Percentiles rank a stretch among this genome's conserved stretches.
These are phyloP conservation scores for Diaporthe sp. DNA, from an alignment of 2,329 filamentous ascomycete species.

Conservation along the genomic window DNA sequence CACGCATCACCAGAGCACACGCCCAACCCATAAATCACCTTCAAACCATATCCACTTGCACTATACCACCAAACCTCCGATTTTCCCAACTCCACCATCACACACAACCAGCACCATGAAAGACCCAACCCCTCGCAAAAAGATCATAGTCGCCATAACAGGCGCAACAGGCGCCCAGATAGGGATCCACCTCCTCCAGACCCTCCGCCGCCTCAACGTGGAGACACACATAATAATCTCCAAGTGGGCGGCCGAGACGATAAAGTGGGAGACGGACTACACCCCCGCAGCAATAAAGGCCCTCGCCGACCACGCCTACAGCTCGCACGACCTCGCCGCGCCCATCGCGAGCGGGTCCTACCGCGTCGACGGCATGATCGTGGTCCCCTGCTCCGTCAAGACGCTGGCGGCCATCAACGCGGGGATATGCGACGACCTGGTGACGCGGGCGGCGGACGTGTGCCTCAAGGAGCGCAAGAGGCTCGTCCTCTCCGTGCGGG, in stretches of 20 bases:
- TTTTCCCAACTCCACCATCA: neutral
- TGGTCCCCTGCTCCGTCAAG: constrained; percentile 63
- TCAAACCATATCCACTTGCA: neutral
- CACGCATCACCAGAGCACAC: neutral
- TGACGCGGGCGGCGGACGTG: constrained; percentile 59
- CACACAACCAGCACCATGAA: neutral
- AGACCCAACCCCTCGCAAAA: constrained; percentile 35
- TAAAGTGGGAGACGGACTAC: constrained; percentile 60
- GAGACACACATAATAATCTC: constrained; percentile 62
- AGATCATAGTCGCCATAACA: constrained; percentile 62
- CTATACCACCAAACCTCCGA: neutral
- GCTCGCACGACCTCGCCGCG: constrained; percentile 57
- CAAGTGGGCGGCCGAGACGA: constrained; percentile 62
- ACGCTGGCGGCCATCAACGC: constrained; percentile 57
- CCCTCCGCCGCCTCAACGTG: constrained; percentile 55
- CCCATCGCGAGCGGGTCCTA: constrained; percentile 60
- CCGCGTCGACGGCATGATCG: constrained; percentile 59
- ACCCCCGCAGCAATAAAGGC: constrained; percentile 51
- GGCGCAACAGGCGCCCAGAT: constrained; percentile 61
- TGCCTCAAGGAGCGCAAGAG: constrained; percentile 57
- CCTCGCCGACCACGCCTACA: constrained; percentile 54
- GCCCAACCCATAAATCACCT: neutral
- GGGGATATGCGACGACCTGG: constrained; percentile 59
- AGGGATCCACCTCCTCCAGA: constrained; percentile 56
- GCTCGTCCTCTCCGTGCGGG: constrained; percentile 55